These are phyloP conservation scores for Plasmopara halstedii DNA, from an alignment of 352 stramenopile species.

Conservation along the genomic window DNA sequence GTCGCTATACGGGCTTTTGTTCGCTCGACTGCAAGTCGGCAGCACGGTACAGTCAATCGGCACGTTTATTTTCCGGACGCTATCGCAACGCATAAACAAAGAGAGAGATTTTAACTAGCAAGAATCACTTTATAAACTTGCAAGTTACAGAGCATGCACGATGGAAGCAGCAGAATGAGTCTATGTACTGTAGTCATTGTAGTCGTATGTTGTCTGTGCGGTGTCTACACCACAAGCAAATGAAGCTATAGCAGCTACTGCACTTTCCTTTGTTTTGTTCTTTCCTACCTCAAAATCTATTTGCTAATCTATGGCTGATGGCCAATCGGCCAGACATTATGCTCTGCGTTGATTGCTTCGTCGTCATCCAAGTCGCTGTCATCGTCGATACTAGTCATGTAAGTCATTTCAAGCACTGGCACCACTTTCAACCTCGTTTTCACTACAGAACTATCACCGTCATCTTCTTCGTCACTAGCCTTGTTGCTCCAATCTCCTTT, in stretches of 20 bases:
- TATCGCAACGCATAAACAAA: slow-evolving; percentile 19
- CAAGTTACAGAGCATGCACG: slow-evolving; percentile 2
- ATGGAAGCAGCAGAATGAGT: slow-evolving; percentile 2
- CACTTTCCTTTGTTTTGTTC: not conserved
- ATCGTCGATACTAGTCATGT: too few species aligned
- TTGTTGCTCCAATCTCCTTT: slow-evolving; percentile 7
- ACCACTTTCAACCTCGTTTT: slow-evolving; percentile 10
- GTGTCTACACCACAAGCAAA: slow-evolving; percentile 9
- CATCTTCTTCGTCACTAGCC: slow-evolving; percentile 12
- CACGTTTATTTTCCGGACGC: slow-evolving; percentile 23
- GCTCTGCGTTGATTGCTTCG: slow-evolving; percentile 15
- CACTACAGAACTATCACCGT: slow-evolving; percentile 2
- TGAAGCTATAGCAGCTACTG: slow-evolving; percentile 7
- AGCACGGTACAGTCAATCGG: slow-evolving; percentile 38
- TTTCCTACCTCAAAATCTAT: not conserved
- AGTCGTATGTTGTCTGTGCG: slow-evolving; percentile 3
- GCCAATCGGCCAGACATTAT: slow-evolving; percentile 16
- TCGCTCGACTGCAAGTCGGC: slow-evolving; percentile 76
- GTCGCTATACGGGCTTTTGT: slow-evolving; percentile 51
- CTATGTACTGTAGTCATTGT: slow-evolving; percentile 13
- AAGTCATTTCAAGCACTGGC: slow-evolving; percentile 6
- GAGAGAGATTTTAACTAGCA: not conserved
- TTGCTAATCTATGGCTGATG: slow-evolving; percentile 8
- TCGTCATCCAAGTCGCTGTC: slow-evolving; percentile 14
- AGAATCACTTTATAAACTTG: slow-evolving; percentile 13